Evolutionary conservation across 768 basidiomycete species (phyloP), one percentile per base, ranked within the genome.

Genomic region (Kwoniella sp.): DNA sequence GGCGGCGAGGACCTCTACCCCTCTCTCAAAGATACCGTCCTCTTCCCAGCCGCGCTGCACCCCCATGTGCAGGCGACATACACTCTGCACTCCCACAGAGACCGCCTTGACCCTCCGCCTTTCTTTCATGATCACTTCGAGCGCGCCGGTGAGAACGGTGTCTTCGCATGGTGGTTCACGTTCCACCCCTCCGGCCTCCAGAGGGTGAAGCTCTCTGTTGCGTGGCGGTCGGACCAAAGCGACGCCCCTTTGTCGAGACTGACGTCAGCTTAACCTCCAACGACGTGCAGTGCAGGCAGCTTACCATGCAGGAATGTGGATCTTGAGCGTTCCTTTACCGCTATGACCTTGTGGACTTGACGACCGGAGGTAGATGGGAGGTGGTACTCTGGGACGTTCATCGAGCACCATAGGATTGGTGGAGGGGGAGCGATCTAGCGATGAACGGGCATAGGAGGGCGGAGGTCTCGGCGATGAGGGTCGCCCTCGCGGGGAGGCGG

Each of bases 61-160:
- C 10, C 64, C 63, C 62, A 69, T 63, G 29, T 58, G 34, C 38
- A 69, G 19, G 19, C 44, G 49, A 36, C 57, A 65, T 3, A 69
- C 60, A 33, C 61, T 60, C 46, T 66, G 61, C 20, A 69, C 48
- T 31, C 58, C 61, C 5, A 69, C 61, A 3, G 44, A 43, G 29
- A 69, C 66, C 2, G 58, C 59, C 40, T 62, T 53, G 25, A 56
- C 56, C 33, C 62, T 34, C 23, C 56, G 46, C 1, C 64, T 55
- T 29, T 71, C 65, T 50, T 67, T 65, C 70, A 69, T 71, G 28
- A 61, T 62, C 11, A 73, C 63, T 39, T 71, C 70, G 9, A 71
- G 36, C 3, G 59, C 44, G 11, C 69, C 69, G 32, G 59, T 53
- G 11, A 73, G 44, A 26, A 73, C 55, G 8, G 67, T 68, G 47